These are phyloP conservation scores for Fraxinus excelsior DNA, from an alignment of 257 asterid genomes.

Conservation along the genomic window DNA sequence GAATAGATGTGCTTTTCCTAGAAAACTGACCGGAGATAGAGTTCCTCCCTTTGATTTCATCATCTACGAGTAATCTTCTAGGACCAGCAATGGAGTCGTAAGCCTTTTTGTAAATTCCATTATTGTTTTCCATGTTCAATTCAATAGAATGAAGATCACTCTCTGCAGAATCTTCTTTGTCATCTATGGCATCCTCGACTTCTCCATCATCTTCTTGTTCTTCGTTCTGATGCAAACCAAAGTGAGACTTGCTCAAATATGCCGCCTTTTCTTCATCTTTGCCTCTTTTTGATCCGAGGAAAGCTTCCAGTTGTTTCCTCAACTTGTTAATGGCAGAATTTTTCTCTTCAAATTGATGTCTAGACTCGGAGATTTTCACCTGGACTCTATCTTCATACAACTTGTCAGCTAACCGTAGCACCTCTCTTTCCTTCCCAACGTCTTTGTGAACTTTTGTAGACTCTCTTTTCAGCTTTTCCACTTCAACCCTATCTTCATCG, in stretches of 20 bases:
- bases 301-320: constrained; percentile 73
- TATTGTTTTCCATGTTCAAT: constrained; percentile 43
- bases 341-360: constrained; percentile 62
- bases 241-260: constrained; percentile 33
- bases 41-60: constrained; percentile 48
- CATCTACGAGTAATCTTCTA: constrained; percentile 34
- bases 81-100: constrained; percentile 31
- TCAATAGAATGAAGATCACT: constrained; percentile 75
- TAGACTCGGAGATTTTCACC: constrained; percentile 58
- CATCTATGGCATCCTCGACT: constrained; percentile 45
- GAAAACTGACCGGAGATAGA: constrained; percentile 48
- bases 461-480: constrained; percentile 52
- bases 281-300: constrained; percentile 57
- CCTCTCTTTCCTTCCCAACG: constrained; percentile 64
- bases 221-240: constrained; percentile 29
- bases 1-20: constrained; percentile 47
- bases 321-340: constrained; percentile 67
- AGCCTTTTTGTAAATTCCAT: constrained; percentile 48
- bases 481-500: constrained; percentile 58
- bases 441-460: constrained; percentile 51
- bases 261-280: constrained; percentile 40
- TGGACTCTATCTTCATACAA: constrained; percentile 59
- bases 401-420: constrained; percentile 60
- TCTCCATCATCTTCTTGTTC: constrained; percentile 49
- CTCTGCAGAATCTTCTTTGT: constrained; percentile 57